These are phyloP conservation scores for Cucurbitaria berberidis DNA, from an alignment of 2,329 filamentous ascomycete species.

Conservation along the genomic window DNA sequence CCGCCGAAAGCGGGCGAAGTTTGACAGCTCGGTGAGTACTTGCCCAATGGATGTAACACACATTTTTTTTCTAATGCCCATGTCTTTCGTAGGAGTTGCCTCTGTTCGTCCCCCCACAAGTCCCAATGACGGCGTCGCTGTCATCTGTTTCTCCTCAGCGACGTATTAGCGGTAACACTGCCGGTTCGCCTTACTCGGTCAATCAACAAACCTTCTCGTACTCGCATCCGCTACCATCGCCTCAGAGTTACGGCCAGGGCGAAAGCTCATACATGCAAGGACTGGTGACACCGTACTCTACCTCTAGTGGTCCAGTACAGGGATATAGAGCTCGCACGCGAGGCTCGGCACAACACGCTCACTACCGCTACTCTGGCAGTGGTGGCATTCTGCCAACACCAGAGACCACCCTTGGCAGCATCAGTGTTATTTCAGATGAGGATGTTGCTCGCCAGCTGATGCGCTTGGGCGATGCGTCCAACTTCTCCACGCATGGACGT, in stretches of 20 bases:
- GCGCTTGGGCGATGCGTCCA: conserved; percentile 91
- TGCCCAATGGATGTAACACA: conserved; percentile 12
- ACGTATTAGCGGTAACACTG: conserved; percentile 75
- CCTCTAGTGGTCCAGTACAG: conserved; percentile 39
- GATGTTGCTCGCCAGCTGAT: conserved; percentile 97
- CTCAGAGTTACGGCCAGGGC: conserved; percentile 70
- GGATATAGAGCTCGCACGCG: conserved; percentile 46
- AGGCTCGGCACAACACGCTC: conserved; percentile 46
- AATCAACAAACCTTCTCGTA: conserved; percentile 82
- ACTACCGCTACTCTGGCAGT: conserved; percentile 52
- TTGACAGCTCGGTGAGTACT: conserved; percentile 90
- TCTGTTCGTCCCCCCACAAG: conserved; percentile 79
- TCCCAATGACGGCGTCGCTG: conserved; percentile 92
- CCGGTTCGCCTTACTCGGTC: conserved; percentile 74
- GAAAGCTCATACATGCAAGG: conserved; percentile 47
- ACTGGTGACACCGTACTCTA: conserved; percentile 45
- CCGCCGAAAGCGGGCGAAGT: conserved; percentile 90
- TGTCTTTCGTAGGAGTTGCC: conserved; percentile 77
- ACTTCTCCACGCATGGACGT: conserved; percentile 83
- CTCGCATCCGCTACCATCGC: conserved; percentile 79
- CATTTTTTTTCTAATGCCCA: conserved; percentile 29
- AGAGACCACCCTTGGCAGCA: conserved; percentile 84
- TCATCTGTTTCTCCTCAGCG: conserved; percentile 95
- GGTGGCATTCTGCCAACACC: conserved; percentile 82
- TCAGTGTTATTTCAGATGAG: conserved; percentile 94